These are phyloP conservation scores for Silene latifolia DNA, from an alignment of 148 eudicot species.

Conservation along the genomic window DNA sequence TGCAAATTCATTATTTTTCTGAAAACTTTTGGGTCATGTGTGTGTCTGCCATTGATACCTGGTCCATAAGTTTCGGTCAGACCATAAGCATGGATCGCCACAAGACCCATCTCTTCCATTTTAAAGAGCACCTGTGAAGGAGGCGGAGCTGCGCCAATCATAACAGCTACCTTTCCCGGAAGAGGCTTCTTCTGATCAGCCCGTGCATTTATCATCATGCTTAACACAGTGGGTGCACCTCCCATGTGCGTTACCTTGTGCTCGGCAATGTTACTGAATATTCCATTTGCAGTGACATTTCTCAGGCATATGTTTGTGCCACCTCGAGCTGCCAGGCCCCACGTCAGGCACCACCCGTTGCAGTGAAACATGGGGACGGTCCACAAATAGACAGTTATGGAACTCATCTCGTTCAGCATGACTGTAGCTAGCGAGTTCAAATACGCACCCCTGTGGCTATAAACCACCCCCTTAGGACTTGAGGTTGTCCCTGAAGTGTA, in stretches of 20 bases:
- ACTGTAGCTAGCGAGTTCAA: constrained; percentile 52
- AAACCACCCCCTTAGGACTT: constrained; percentile 70
- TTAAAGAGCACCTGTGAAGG: constrained; percentile 48
- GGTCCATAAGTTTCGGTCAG: constrained; percentile 74
- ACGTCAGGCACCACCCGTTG: constrained; percentile 76
- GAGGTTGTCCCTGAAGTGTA: constrained; percentile 85
- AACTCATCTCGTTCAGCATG: constrained; percentile 45
- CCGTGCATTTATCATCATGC: constrained; percentile 48
- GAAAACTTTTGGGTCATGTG: neutral
- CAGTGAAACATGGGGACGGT: constrained; percentile 82
- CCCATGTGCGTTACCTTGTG: constrained; percentile 56
- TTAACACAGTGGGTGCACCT: constrained; percentile 72
- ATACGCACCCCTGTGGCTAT: constrained; percentile 73
- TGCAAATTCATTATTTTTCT: neutral
- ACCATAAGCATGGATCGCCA: constrained; percentile 53
- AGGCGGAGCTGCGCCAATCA: constrained; percentile 71
- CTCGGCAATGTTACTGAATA: constrained; percentile 38
- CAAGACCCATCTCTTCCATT: constrained; percentile 60
- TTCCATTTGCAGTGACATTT: constrained; percentile 38
- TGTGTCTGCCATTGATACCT: constrained; percentile 27
- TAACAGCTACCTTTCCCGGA: constrained; percentile 43
- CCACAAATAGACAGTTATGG: constrained; percentile 60
- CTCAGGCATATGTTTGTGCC: constrained; percentile 65
- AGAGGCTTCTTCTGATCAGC: constrained; percentile 35
- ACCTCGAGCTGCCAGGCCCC: constrained; percentile 75